A percentile compares a stretch with the other conserved stretches of the same genome.
Evolutionary conservation across 1,139 yeast genomes (phyloP).

Genomic region (Nakaseomyces delphensis): DNA sequence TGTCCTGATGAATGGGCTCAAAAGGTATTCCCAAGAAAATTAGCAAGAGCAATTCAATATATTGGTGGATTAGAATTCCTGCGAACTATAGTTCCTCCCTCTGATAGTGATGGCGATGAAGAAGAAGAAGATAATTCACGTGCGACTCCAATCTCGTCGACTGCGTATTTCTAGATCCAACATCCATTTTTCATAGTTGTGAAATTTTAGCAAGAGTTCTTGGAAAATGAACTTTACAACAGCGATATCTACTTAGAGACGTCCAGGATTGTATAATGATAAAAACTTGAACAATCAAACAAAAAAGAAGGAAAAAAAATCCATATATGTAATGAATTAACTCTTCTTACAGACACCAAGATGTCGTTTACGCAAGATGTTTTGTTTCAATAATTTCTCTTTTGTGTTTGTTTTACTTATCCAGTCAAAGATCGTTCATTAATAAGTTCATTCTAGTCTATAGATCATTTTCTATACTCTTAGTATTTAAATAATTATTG

Average conservation of each 20-base stretch:
- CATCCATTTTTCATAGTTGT: neutral
- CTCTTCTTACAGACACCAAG: neutral
- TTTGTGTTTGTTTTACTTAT: neutral
- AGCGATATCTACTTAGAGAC: too few species aligned
- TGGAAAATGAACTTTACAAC: neutral
- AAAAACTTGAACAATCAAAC: neutral
- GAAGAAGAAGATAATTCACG: slow-evolving; percentile 7
- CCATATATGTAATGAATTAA: neutral
- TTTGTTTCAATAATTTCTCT: neutral
- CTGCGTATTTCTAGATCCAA: neutral
- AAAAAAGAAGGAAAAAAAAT: neutral
- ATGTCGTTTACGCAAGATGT: neutral
- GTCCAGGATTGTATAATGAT: too few species aligned
- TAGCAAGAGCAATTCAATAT: slow-evolving; percentile 42
- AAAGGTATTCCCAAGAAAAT: slow-evolving; percentile 56
- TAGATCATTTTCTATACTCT: slow-evolving; percentile 17
- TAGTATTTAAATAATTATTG: slow-evolving; percentile 32
- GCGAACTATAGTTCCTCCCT: slow-evolving; percentile 18
- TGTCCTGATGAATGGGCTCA: slow-evolving; percentile 77
- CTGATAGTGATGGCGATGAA: slow-evolving; percentile 16
- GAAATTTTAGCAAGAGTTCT: too few species aligned
- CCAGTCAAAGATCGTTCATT: neutral
- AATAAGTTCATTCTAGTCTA: neutral
- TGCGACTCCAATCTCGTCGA: neutral
- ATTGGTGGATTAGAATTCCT: slow-evolving; percentile 42